Conservation (phyloP, 148 eudicot species). For the Rhododendron molle region DNA sequence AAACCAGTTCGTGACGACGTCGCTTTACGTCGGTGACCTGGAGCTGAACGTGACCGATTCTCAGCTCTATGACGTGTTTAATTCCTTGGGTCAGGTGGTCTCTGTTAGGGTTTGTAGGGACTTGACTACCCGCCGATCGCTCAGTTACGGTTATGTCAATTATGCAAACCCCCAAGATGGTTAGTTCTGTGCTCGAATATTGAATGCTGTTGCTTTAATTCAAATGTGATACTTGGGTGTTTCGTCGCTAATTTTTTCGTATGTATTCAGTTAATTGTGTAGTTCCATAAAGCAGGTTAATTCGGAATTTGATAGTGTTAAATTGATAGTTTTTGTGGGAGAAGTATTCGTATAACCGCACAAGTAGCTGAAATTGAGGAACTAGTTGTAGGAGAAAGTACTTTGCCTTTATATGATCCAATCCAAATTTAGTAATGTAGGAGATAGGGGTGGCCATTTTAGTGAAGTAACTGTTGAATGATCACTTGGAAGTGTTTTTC, state of each 20-base stretch:
- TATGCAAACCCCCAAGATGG: constrained; percentile 56
- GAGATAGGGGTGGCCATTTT: background rate
- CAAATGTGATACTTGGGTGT: background rate
- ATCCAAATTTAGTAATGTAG: background rate
- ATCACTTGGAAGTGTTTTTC: background rate
- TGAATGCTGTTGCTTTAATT: background rate
- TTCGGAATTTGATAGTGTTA: background rate
- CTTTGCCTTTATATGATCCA: background rate
- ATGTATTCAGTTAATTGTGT: background rate
- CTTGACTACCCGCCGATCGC: constrained; percentile 42
- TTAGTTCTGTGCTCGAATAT: background rate
- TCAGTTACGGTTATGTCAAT: constrained; percentile 79
- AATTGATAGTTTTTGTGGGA: background rate
- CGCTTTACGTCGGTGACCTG: constrained; percentile 72
- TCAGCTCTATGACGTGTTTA: constrained; percentile 58
- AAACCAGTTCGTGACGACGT: constrained; percentile 44
- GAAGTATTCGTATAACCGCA: background rate
- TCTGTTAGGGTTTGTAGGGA: constrained; percentile 77
- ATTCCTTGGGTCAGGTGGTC: constrained; percentile 55
- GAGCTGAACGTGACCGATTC: constrained; percentile 53
- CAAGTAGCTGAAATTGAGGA: background rate
- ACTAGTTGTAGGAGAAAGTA: background rate
- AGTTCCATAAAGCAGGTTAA: background rate
- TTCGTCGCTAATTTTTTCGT: background rate
- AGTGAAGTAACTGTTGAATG: background rate